A percentile compares a stretch with the other conserved stretches of the same genome.
Conservation (phyloP, 1,284 basidiomycete genomes). For the Puccinia horiana region DNA sequence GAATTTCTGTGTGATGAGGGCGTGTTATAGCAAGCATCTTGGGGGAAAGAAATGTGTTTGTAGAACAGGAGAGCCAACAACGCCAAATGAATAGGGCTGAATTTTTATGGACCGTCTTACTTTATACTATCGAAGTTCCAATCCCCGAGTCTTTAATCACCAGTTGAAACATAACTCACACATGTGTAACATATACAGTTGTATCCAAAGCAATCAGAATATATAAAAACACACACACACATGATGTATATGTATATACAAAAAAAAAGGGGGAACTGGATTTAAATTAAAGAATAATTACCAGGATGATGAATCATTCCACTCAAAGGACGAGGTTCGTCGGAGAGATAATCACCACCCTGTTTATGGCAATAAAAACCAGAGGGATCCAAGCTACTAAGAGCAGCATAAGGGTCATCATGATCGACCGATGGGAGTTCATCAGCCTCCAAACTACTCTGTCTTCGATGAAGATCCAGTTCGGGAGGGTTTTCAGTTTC, state of each 20-base stretch:
- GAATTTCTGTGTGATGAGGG: too few species aligned
- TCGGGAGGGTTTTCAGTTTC: not conserved
- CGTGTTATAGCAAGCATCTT: too few species aligned
- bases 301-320: slow-evolving; percentile 29
- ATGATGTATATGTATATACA: not conserved
- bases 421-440: not conserved
- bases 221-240: not conserved
- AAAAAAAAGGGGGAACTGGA: not conserved
- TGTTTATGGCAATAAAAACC: slow-evolving; percentile 27
- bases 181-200: not conserved
- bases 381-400: slow-evolving; percentile 39
- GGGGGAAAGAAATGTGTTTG: too few species aligned
- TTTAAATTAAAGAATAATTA: slow-evolving; percentile 15
- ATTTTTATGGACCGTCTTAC: too few species aligned
- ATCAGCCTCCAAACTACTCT: slow-evolving; percentile 12
- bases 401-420: slow-evolving; percentile 46
- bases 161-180: too few species aligned
- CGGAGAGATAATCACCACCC: slow-evolving; percentile 16
- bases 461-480: not conserved
- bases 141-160: too few species aligned
- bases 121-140: too few species aligned
- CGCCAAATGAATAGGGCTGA: too few species aligned
- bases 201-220: not conserved
- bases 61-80: too few species aligned
- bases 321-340: slow-evolving; percentile 33